phyloP scores from a whole-genome alignment of 257 asterid species.

The Petunia secreta region DNA sequence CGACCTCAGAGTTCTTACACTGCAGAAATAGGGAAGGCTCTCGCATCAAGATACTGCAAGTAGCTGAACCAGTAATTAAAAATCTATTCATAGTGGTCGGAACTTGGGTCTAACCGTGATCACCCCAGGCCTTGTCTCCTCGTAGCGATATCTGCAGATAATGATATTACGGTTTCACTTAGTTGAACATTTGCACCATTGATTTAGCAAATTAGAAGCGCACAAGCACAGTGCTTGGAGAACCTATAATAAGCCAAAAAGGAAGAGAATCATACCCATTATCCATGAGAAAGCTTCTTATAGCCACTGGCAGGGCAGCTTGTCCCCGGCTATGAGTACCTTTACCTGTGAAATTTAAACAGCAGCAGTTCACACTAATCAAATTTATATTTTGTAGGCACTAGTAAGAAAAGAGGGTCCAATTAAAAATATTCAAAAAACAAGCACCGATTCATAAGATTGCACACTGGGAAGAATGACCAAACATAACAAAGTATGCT shows the following conservation, averaged over 20 bases:
- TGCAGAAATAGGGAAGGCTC: too few species aligned
- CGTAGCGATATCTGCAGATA: slow-evolving; percentile 63
- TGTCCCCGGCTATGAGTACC: slow-evolving; percentile 85
- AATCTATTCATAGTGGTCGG: slow-evolving; percentile 26
- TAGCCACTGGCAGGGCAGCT: slow-evolving; percentile 76
- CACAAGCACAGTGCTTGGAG: neutral
- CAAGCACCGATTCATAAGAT: neutral
- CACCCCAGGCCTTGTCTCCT: slow-evolving; percentile 74
- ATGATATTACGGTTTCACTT: neutral
- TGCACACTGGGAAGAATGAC: neutral
- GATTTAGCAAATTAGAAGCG: neutral
- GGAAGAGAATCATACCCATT: slow-evolving; percentile 48
- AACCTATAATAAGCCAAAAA: neutral
- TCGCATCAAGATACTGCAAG: too few species aligned
- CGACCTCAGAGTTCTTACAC: too few species aligned
- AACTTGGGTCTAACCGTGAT: slow-evolving; percentile 65
- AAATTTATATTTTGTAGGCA: neutral
- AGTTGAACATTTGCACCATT: neutral
- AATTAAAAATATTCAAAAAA: neutral
- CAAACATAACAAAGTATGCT: neutral
- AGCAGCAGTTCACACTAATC: neutral
- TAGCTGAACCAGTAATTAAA: too few species aligned
- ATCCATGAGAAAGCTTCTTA: slow-evolving; percentile 70
- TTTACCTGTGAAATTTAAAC: slow-evolving; percentile 53
- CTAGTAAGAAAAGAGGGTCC: neutral